Base-by-base conservation (phyloP, 2,329 filamentous ascomycete species). In the Parafenestella ontariensis region DNA sequence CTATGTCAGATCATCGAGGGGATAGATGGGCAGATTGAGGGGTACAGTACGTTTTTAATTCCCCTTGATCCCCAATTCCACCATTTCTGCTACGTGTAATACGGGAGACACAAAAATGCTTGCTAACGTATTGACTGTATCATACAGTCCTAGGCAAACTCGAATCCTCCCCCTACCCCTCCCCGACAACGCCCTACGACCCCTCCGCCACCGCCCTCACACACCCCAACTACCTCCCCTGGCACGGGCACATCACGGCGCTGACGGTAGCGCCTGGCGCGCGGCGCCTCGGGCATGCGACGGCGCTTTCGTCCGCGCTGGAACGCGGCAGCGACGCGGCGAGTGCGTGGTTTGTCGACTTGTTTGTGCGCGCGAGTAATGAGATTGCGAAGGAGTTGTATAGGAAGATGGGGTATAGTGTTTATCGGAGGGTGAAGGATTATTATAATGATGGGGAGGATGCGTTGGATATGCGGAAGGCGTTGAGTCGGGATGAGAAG, bases 401-500 rank as follows among this genome's bases (percentile, higher is more conserved):
- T 76, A 88, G 90, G 74, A 89, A 86, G 64, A 88, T 98, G 85
- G 95, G 95, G 34, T 87, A 99, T 75, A 92, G 87, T 54, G 89
- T 98, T 42, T 99, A 90, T 77, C 84, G 95, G 41, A 86, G 91
- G 9, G 94, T 99, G 40, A 87, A 92, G 66, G 89, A 90, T 68
- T 99, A 99, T 76, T 99, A 99, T 71, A 91, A 90, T 59, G 93
- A 97, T 72, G 90, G 96, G 72, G 92, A 96, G 76, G 94, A 98
- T 79, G 95, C 94, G 17, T 95, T 91, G 74, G 95, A 99, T 78
- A 99, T 99, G 95, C 87, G 95, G 62, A 98, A 97, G 75, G 86
- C 92, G 33, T 86, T 94, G 79, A 90, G 85, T 76, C 85, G 93
- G 69, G 95, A 99, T 78, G 85, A 83, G 74, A 85, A 88, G 51